A percentile compares a stretch with the other conserved stretches of the same genome.
Evolutionary conservation across 1,139 yeast species (phyloP).

Genomic region (Suzukiozyma palmioleophila): DNA sequence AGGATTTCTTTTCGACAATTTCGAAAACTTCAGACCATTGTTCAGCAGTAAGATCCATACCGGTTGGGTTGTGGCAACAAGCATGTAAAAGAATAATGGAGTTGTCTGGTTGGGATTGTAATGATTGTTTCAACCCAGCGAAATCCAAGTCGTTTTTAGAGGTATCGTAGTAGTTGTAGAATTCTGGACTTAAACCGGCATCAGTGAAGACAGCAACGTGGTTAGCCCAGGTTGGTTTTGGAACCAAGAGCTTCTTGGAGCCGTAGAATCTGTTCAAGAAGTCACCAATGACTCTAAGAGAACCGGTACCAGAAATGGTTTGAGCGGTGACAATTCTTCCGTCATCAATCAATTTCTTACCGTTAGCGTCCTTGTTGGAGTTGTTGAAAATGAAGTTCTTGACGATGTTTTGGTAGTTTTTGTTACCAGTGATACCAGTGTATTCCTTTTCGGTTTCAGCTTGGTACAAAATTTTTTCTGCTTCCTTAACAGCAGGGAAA

Average conservation of each 20-base stretch:
- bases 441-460: slow-evolving; percentile 53
- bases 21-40: slow-evolving; percentile 77
- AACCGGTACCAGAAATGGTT: slow-evolving; percentile 60
- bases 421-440: slow-evolving; percentile 51
- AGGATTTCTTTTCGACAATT: slow-evolving; percentile 51
- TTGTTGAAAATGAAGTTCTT: slow-evolving; percentile 49
- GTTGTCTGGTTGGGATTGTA: slow-evolving; percentile 41
- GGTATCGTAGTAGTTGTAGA: slow-evolving; percentile 51
- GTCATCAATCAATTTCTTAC: slow-evolving; percentile 42
- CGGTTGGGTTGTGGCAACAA: slow-evolving; percentile 98
- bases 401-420: slow-evolving; percentile 45
- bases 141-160: slow-evolving; percentile 50
- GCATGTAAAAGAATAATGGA: slow-evolving; percentile 81
- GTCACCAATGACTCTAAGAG: slow-evolving; percentile 53
- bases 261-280: slow-evolving; percentile 47
- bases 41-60: slow-evolving; percentile 83
- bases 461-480: slow-evolving; percentile 36
- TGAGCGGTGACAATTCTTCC: slow-evolving; percentile 53
- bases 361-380: slow-evolving; percentile 44
- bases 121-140: slow-evolving; percentile 43
- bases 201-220: slow-evolving; percentile 56
- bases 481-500: slow-evolving; percentile 46
- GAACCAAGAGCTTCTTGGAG: slow-evolving; percentile 47
- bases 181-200: slow-evolving; percentile 42
- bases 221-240: slow-evolving; percentile 77